Percentiles rank a stretch among this genome's conserved stretches.
Conservation (phyloP, 192 early-diverging fungal species). For the Coemansia sp. region DNA sequence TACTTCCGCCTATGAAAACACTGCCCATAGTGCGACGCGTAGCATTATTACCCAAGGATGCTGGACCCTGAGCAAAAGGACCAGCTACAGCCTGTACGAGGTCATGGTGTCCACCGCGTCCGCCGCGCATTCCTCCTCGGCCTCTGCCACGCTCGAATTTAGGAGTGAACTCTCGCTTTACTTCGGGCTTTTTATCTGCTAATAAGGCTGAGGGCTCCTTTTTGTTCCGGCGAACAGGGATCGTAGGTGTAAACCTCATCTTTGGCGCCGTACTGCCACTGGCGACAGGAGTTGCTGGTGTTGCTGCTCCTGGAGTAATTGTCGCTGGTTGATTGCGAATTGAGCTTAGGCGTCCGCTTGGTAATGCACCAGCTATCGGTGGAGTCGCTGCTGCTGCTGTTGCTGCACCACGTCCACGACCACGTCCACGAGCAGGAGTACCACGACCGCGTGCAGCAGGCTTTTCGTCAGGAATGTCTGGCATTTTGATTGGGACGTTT, state of each 20-base stretch:
- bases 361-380: conserved; percentile 13
- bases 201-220: conserved; percentile 25
- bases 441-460: conserved; percentile 24
- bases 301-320: neutral
- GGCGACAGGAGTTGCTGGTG: neutral
- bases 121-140: conserved; percentile 8
- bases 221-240: conserved; percentile 34
- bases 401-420: neutral
- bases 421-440: conserved; percentile 13
- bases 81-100: conserved; percentile 32
- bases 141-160: conserved; percentile 6
- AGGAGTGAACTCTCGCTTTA: conserved; percentile 3
- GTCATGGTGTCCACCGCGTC: conserved; percentile 14
- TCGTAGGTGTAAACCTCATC: conserved; percentile 32
- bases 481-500: neutral
- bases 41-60: conserved; percentile 16
- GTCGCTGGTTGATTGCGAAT: conserved; percentile 8
- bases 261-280: neutral
- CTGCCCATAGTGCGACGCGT: conserved; percentile 5
- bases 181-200: neutral
- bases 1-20: neutral
- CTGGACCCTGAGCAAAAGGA: conserved; percentile 51
- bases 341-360: conserved; percentile 23
- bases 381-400: neutral
- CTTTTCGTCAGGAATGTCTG: conserved; percentile 29